These are phyloP conservation scores for Hypoxylon sp. DNA, from an alignment of 2,329 filamentous ascomycete species.

Conservation along the genomic window DNA sequence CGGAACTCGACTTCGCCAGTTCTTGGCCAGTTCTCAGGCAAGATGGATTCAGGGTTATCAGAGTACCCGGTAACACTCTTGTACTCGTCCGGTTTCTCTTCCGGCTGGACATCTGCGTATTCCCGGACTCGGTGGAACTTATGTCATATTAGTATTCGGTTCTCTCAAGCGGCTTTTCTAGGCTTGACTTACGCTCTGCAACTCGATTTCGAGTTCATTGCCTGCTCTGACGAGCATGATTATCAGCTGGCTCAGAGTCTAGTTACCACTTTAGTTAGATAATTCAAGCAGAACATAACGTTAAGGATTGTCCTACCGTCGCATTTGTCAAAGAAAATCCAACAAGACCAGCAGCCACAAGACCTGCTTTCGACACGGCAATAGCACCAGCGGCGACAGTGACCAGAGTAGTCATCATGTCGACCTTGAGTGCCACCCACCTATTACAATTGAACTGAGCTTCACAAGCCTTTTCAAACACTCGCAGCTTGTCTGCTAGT, in stretches of 20 bases:
- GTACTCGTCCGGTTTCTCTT: constrained; percentile 60
- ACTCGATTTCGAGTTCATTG: constrained; percentile 69
- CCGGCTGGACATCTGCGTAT: constrained; percentile 61
- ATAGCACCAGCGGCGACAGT: constrained; percentile 65
- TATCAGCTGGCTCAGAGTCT: constrained; percentile 64
- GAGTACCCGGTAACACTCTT: constrained; percentile 57
- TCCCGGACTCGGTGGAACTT: constrained; percentile 65
- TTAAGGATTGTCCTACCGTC: constrained; percentile 53
- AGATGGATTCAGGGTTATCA: constrained; percentile 55
- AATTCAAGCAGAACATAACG: neutral
- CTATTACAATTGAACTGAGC: constrained; percentile 68
- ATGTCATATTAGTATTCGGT: neutral
- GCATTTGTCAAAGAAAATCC: constrained; percentile 70
- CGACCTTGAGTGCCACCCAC: constrained; percentile 68
- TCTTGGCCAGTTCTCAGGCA: constrained; percentile 61
- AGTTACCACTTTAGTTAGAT: constrained; percentile 26
- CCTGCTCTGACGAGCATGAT: constrained; percentile 65
- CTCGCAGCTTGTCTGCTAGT: constrained; percentile 64
- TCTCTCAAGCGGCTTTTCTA: neutral
- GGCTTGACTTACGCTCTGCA: constrained; percentile 64
- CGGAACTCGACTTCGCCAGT: constrained; percentile 65
- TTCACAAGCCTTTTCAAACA: constrained; percentile 62
- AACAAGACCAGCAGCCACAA: constrained; percentile 65
- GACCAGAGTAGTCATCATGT: constrained; percentile 67
- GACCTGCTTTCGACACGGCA: constrained; percentile 62